Evolutionary conservation across 306 rosid species (phyloP).

Genomic region (Prinsepia uniflora): DNA sequence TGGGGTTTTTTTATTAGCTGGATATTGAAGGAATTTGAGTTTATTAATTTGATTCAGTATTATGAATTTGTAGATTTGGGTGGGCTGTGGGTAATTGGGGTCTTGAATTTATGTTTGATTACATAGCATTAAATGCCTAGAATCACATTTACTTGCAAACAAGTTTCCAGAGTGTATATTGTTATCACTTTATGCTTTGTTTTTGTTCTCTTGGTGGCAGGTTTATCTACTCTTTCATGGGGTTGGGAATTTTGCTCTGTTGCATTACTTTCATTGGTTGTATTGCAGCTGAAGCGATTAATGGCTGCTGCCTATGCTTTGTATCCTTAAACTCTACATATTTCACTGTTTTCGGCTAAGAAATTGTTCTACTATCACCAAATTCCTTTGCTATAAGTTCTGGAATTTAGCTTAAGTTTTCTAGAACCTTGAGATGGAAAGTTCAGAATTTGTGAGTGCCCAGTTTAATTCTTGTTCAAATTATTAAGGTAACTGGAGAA

Average conservation of each 20-base stretch:
- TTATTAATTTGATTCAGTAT: not conserved
- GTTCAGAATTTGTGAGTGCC: not conserved
- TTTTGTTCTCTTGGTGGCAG: conserved; percentile 42
- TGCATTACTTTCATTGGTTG: conserved; percentile 71
- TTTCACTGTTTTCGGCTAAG: conserved; percentile 17
- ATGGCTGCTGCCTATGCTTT: conserved; percentile 89
- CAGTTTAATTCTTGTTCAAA: not conserved
- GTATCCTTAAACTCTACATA: conserved; percentile 51
- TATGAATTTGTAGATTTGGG: not conserved
- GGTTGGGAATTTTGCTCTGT: conserved; percentile 68
- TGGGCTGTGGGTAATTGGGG: not conserved
- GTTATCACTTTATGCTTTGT: conserved; percentile 10
- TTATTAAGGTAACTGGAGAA: not conserved
- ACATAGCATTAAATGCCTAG: not conserved
- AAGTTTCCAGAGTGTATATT: not conserved
- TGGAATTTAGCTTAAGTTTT: not conserved
- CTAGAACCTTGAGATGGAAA: not conserved
- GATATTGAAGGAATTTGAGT: conserved; percentile 6
- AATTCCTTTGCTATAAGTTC: not conserved
- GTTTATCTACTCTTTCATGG: conserved; percentile 88
- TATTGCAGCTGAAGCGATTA: conserved; percentile 79
- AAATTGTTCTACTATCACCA: conserved; percentile 1
- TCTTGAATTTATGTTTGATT: not conserved
- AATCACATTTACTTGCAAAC: not conserved
- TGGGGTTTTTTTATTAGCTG: not conserved